These are phyloP conservation scores for Davidsoniella neocaledoniae DNA, from an alignment of 2,329 filamentous ascomycete genomes.

Conservation along the genomic window DNA sequence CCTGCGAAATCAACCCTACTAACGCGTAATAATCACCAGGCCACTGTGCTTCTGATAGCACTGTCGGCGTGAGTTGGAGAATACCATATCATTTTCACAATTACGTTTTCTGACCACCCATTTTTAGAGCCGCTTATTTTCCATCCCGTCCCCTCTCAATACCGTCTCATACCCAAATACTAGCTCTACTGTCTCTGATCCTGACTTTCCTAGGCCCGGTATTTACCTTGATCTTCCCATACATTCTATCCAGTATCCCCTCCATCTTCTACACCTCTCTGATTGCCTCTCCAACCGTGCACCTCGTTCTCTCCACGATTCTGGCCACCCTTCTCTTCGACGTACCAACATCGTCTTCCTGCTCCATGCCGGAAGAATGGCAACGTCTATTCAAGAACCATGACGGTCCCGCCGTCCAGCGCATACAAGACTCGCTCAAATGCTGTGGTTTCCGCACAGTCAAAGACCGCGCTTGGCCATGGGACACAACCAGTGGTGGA, in stretches of 20 bases:
- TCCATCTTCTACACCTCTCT: not conserved
- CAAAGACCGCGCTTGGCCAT: slow-evolving; percentile 47
- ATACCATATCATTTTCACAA: not conserved
- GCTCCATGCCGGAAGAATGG: slow-evolving; percentile 14
- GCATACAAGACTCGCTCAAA: slow-evolving; percentile 46
- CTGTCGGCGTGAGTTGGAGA: not conserved
- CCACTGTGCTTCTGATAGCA: too few species aligned
- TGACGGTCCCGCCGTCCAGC: slow-evolving; percentile 31
- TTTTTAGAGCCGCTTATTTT: too few species aligned
- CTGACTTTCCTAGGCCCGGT: not conserved
- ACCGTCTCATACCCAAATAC: not conserved
- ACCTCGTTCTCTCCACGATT: slow-evolving; percentile 15
- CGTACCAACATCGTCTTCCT: slow-evolving; percentile 2
- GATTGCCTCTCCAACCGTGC: not conserved
- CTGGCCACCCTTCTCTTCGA: slow-evolving; percentile 28
- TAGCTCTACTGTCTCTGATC: not conserved
- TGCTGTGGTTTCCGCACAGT: slow-evolving; percentile 49
- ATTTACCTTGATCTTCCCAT: not conserved
- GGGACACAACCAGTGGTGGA: slow-evolving; percentile 22
- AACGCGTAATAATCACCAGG: too few species aligned
- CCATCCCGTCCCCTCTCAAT: too few species aligned
- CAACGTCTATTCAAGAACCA: slow-evolving; percentile 21
- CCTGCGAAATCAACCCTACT: too few species aligned
- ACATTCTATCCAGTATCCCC: not conserved
- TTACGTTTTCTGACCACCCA: slow-evolving; percentile 5